Base-by-base conservation (phyloP, 768 basidiomycete species). In the Boletus tylopilopsis region DNA sequence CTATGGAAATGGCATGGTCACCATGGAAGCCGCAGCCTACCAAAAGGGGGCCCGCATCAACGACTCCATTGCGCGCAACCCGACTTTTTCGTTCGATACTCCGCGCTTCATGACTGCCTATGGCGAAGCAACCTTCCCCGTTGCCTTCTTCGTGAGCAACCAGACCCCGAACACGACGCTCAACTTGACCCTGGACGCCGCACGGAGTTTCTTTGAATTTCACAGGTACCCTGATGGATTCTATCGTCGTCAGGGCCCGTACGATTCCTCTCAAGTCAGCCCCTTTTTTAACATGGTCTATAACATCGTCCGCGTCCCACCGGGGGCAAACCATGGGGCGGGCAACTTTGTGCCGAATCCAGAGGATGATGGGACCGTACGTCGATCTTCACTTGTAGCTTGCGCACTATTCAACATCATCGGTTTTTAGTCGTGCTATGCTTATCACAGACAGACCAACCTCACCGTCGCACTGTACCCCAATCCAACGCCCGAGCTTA, bases 21-120 rank as follows among this genome's bases (percentile, higher is more conserved):
- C 59, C 6, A 1, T 62, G 16, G 56, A 62, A 42, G 58, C 60
- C 1, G 44, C 56, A 24, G 30, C 56, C 5, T 19, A 62, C 25
- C 49, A 61, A 38, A 62, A 55, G 29, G 27, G 27, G 1, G 39
- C 42, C 6, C 56, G 59, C 22, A 61, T 61, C 41, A 62, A 55
- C 19, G 49, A 63, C 42, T 61, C 61, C 12, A 63, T 61, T 32
- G 61, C 57, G 7, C 41, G 34, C 36, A 63, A 61, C 39, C 60
- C 61, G 1, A 51, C 51, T 0, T 62, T 61, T 34, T 47, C 19
- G 33, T 59, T 60, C 18, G 49, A 56, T 1, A 53, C 54, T 3
- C 57, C 57, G 0, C 51, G 60, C 6, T 62, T 13, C 32, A 33
- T 53, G 13, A 1, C 47, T 57, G 5, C 51, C 49, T 11, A 53